Conservation (phyloP, 495 filamentous ascomycete species). For the Hyaloscypha finlandica region DNA sequence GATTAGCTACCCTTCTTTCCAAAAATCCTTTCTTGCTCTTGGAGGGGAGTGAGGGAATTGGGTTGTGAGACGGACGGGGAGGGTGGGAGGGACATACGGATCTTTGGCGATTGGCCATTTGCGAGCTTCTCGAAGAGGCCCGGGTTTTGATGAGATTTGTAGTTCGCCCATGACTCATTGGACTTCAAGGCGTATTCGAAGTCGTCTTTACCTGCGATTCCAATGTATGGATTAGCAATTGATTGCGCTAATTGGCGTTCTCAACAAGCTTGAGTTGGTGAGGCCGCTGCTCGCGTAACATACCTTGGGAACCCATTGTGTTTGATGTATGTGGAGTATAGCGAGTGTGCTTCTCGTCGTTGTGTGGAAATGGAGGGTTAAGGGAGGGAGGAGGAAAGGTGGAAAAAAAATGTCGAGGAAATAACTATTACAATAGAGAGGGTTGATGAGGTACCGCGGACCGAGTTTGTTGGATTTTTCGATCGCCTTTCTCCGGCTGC, state of each 20-base stretch:
- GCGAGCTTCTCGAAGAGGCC: conserved; percentile 72
- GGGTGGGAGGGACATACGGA: conserved; percentile 52
- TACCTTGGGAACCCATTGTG: conserved; percentile 12
- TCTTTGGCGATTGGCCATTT: conserved; percentile 68
- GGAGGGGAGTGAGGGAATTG: neutral
- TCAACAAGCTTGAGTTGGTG: neutral
- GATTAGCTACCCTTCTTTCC: neutral
- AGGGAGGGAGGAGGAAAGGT: neutral
- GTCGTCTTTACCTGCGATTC: conserved; percentile 40
- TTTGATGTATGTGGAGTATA: neutral
- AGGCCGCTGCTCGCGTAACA: neutral
- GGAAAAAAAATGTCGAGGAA: neutral
- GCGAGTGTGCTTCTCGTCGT: neutral
- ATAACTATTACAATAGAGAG: neutral
- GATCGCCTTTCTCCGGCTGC: neutral
- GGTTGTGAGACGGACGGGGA: conserved; percentile 1
- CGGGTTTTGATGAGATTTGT: conserved; percentile 65
- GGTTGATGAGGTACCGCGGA: neutral
- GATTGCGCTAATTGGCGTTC: neutral
- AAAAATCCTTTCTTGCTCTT: no score
- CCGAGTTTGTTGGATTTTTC: neutral
- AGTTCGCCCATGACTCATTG: conserved; percentile 73
- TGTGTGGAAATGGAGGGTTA: neutral
- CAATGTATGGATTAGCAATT: neutral
- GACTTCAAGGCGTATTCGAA: conserved; percentile 57